These are phyloP conservation scores for Candida buenavistaensis DNA, from an alignment of 1,139 yeast genomes.

Conservation along the genomic window DNA sequence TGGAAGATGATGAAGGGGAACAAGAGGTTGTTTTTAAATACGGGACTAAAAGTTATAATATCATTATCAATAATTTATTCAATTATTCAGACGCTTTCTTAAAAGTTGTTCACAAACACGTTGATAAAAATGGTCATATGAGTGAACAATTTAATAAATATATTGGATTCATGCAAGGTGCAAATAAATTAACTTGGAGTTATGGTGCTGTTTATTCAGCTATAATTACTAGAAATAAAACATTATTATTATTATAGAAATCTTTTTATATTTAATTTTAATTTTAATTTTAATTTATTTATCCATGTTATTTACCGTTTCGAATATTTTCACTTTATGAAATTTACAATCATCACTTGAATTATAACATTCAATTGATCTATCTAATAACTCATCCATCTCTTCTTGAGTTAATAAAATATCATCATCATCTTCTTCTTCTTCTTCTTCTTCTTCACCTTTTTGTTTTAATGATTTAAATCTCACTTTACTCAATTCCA, in stretches of 20 bases:
- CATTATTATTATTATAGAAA: conserved; percentile 3
- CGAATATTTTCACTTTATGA: conserved; percentile 51
- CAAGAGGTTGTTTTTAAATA: conserved; percentile 30
- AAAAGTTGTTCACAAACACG: conserved; percentile 69
- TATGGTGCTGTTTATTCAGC: conserved; percentile 79
- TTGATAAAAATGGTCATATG: conserved; percentile 71
- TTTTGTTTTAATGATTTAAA: conserved; percentile 12
- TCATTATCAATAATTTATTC: conserved; percentile 47
- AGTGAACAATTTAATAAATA: conserved; percentile 86
- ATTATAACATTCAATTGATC: conserved; percentile 48
- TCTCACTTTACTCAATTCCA: conserved; percentile 29
- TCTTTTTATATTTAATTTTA: neutral
- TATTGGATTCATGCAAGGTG: conserved; percentile 87
- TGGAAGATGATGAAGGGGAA: conserved; percentile 33
- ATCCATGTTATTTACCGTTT: conserved; percentile 46
- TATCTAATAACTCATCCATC: conserved; percentile 53
- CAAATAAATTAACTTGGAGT: conserved; percentile 87
- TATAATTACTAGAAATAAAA: conserved; percentile 54
- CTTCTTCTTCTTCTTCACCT: conserved; percentile 11
- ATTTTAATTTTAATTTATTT: conserved; percentile 12
- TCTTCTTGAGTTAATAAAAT: conserved; percentile 36
- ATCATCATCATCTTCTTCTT: neutral
- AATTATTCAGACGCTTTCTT: conserved; percentile 75
- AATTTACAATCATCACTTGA: conserved; percentile 23
- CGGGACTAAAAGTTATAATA: conserved; percentile 47